Evolutionary conservation across 768 basidiomycete genomes (phyloP).

Genomic region (Mycena belliarum): DNA sequence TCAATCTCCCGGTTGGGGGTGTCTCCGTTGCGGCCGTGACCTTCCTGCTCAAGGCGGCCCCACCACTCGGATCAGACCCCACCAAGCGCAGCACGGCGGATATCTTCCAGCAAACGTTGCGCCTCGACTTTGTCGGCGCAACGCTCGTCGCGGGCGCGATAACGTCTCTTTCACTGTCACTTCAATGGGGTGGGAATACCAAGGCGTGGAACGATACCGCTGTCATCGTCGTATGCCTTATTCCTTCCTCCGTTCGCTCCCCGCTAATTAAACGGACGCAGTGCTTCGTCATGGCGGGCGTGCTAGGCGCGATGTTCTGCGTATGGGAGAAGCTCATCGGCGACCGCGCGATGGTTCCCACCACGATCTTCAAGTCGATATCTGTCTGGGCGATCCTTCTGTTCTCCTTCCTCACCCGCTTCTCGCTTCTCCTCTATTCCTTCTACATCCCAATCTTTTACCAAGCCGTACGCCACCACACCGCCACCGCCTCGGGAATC

Average conservation of each 20-base stretch:
- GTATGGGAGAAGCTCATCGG: conserved; percentile 16
- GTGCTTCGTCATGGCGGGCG: conserved; percentile 17
- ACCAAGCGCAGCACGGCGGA: too few relatives aligned
- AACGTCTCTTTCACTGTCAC: conserved; percentile 40
- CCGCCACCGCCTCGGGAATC: conserved; percentile 20
- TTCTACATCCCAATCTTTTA: conserved; percentile 22
- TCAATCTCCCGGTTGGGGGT: too few relatives aligned
- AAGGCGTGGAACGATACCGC: conserved; percentile 37
- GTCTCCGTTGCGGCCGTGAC: too few relatives aligned
- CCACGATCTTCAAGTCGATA: conserved; percentile 11
- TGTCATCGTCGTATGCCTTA: conserved; percentile 18
- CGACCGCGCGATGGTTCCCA: conserved; percentile 19
- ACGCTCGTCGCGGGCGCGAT: conserved; percentile 34
- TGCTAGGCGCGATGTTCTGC: not conserved
- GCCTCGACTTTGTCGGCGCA: conserved; percentile 41
- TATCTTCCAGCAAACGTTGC: not conserved
- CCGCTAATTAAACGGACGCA: not conserved
- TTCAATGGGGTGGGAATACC: conserved; percentile 47
- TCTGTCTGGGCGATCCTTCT: conserved; percentile 2
- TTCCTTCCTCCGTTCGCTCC: not conserved
- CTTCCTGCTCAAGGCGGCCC: too few relatives aligned
- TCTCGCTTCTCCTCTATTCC: conserved; percentile 14
- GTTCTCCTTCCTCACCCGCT: conserved; percentile 8
- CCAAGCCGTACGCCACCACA: conserved; percentile 11
- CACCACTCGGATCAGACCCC: too few relatives aligned